Base-by-base conservation (phyloP, 768 basidiomycete genomes). In the Kwoniella dendrophila region DNA sequence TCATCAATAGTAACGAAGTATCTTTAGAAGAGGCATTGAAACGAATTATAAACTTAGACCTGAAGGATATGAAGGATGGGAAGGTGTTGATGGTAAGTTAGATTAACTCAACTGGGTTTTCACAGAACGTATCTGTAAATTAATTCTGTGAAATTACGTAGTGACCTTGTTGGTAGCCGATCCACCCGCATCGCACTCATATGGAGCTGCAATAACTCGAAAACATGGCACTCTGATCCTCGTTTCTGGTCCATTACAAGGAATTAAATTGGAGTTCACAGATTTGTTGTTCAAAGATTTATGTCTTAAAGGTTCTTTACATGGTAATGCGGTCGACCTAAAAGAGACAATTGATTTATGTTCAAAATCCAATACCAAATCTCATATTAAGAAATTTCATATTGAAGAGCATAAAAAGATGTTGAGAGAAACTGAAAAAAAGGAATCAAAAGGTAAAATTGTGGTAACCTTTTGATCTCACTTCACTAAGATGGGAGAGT, bases 281-380 rank as follows among this genome's bases (percentile, higher is more conserved):
- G 56, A 66, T 20, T 56, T 69, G 56, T 66, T 69, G 18, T 62
- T 65, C 52, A 40, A 53, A 32, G 57, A 66, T n/a, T 10, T 66
- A 12, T 59, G 56, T 2, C 11, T 69, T 1, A 45, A 59, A 5
- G 68, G 64, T 6, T 59, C 56, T 12, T 29, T 61, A 43, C 58
- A 69, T 34, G 68, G 68, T 0, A 59, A 55, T 36, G 60, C 44
- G 30, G 22, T 38, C 11, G 58, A 69, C 18, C 45, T 69, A 43
- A 44, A 60, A 27, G 68, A 59, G 34, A 55, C 61, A 7, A 47
- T 62, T 11, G 55, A 63, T 1, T 26, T 69, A 14, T 52, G 41
- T 26, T 34, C 26, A 2, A 63, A 69, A 49, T 30, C 48, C 29
- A 64, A 59, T 1, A 69, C 66, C 10, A 44, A 22, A 30, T 56